phyloP scores from a whole-genome alignment of 78 protist species.

The Pigoraptor vietnamica region DNA sequence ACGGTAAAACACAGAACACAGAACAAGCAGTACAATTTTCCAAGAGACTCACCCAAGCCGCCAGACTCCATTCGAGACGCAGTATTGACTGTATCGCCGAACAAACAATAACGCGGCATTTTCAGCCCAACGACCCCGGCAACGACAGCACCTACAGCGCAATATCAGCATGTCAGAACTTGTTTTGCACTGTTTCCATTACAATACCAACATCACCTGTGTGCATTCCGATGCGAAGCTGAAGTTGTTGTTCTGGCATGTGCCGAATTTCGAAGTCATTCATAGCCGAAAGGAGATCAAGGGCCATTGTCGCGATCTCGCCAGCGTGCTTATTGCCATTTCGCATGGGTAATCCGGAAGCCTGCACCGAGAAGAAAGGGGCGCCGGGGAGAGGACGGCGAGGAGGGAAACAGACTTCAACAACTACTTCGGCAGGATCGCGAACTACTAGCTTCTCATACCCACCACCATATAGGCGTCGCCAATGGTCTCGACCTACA shows the following conservation, averaged over 20 bases:
- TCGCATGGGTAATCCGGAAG: not conserved
- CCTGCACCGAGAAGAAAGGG: no score
- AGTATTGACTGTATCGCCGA: conserved; percentile 5
- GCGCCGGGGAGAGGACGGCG: no score
- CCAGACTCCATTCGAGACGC: conserved; percentile 4
- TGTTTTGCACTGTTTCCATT: no score
- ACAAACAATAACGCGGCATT: not conserved
- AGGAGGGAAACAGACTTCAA: no score
- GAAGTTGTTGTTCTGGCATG: not conserved
- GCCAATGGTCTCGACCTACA: not conserved
- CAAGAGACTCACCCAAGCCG: not conserved
- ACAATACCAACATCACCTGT: no score
- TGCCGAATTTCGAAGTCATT: not conserved
- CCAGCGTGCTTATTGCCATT: not conserved
- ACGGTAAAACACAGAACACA: no score
- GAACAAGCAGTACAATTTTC: no score
- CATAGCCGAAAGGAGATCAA: not conserved
- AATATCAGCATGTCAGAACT: not conserved
- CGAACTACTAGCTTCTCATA: no score
- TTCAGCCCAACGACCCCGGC: not conserved
- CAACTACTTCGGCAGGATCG: no score
- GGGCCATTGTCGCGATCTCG: conserved; percentile 2
- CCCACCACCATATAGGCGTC: not conserved
- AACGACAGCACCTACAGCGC: not conserved
- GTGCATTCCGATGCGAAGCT: not conserved